These are phyloP conservation scores for Nymphaea colorata DNA, from an alignment of 164 flowering plant species.

Conservation along the genomic window DNA sequence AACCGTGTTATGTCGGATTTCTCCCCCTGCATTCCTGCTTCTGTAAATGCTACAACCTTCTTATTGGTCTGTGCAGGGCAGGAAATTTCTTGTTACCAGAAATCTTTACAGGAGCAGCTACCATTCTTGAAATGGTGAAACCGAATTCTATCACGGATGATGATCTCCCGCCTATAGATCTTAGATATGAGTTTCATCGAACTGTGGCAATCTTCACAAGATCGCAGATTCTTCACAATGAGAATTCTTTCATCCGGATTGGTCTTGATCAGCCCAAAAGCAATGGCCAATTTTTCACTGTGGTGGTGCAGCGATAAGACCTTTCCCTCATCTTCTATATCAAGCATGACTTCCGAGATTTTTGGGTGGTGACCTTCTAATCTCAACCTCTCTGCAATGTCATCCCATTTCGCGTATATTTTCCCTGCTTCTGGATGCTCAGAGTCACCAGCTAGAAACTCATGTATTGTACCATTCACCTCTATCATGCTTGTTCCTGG, in stretches of 20 bases:
- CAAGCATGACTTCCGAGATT: constrained; percentile 29
- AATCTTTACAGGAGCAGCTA: constrained; percentile 29
- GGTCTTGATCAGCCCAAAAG: constrained; percentile 27
- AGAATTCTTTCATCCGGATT: constrained; percentile 17
- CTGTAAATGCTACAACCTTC: not conserved
- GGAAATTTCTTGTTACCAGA: constrained; percentile 17
- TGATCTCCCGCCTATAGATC: constrained; percentile 20
- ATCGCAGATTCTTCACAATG: constrained; percentile 28
- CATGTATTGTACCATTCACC: constrained; percentile 28
- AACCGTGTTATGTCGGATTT: too few relatives aligned
- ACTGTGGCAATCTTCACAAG: constrained; percentile 33
- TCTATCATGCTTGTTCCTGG: constrained; percentile 17
- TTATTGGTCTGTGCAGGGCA: not conserved
- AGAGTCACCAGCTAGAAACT: constrained; percentile 34
- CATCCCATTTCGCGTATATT: constrained; percentile 26
- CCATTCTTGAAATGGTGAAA: constrained; percentile 36
- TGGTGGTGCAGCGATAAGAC: constrained; percentile 27
- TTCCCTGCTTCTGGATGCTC: constrained; percentile 26
- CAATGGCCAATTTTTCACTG: constrained; percentile 41
- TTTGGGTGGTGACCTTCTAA: constrained; percentile 21
- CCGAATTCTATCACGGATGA: constrained; percentile 27
- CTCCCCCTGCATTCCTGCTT: not conserved
- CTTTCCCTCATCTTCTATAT: constrained; percentile 29
- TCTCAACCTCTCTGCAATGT: constrained; percentile 20
- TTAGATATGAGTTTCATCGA: constrained; percentile 28